Base-by-base conservation (phyloP, 257 asterid species). In the Paraleonurus japonicus region DNA sequence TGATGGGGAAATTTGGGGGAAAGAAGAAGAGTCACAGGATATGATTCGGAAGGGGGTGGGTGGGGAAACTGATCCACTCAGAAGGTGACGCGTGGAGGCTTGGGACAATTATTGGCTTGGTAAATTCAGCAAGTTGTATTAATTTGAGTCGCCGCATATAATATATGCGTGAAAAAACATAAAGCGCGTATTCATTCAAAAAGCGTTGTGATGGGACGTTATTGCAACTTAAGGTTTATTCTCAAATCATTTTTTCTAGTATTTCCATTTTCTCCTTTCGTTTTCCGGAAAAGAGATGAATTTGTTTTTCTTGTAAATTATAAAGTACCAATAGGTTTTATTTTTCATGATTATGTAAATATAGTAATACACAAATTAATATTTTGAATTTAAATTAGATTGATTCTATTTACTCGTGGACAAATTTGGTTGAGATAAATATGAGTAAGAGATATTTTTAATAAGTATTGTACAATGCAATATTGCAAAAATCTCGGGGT, bases 61-160 rank as follows among this genome's bases (percentile, higher is more conserved):
- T 26, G 65, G 69, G 54, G 33, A n/a, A n/a, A 5, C 4, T 2
- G 20, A 41, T 15, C 78, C 73, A 80, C 0, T 72, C 6, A 72
- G 43, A 0, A 43, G 2, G n/a, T 9, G 76, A 71, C 84, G 55
- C 84, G 84, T 80, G 84, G 76, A 3, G 2, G 33, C 3, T 8
- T 12, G 78, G 73, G 72, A n/a, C 50, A 62, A 76, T 64, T 45
- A 57, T 63, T 70, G 76, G 69, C 20, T 32, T 37, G 10, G 16
- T 10, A 9, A 63, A 26, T 35, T 39, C 35, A 23, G 30, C 82
- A 63, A 58, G 50, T 65, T 47, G 74, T 7, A n/a, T 20, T n/a
- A 19, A 30, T 24, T 37, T 70, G 50, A 2, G 67, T 51, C 72
- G 77, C 82, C 82, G 82, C 75, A 78, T 47, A n/a, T 6, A n/a